A percentile compares a stretch with the other conserved stretches of the same genome.
Conservation (phyloP, 257 asterid species). For the Solanum infundibuliforme region DNA sequence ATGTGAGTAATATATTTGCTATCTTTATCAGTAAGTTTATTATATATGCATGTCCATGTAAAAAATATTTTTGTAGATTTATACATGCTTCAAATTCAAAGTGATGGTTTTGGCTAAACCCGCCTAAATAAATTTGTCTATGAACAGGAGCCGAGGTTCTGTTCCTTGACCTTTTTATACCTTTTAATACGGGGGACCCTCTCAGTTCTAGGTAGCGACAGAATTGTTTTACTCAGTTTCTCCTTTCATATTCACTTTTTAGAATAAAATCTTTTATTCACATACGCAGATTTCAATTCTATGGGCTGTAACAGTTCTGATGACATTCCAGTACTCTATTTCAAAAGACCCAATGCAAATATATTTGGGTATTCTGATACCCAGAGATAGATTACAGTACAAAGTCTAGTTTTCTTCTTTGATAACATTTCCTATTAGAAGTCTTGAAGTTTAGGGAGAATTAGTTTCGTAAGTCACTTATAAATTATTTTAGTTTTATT, state of each 20-base stretch:
- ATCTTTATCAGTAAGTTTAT: neutral
- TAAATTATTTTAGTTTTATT: neutral
- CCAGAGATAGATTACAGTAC: neutral
- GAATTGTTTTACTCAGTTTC: neutral
- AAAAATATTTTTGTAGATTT: neutral
- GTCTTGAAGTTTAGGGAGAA: neutral
- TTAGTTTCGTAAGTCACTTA: neutral
- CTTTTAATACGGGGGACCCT: neutral
- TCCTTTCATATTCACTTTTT: neutral
- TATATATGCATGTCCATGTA: neutral
- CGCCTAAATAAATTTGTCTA: neutral
- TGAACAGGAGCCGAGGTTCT: neutral
- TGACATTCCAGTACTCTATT: neutral
- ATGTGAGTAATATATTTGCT: neutral
- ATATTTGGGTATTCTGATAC: neutral
- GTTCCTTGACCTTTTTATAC: neutral
- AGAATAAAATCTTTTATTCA: neutral
- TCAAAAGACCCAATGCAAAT: neutral
- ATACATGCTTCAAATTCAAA: neutral
- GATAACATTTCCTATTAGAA: neutral
- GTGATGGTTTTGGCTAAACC: neutral
- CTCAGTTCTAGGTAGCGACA: neutral
- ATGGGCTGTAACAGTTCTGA: neutral
- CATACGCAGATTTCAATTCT: neutral
- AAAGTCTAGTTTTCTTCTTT: neutral